These are phyloP conservation scores for Entomophthora muscae DNA, from an alignment of 371 early-diverging fungal species.

Conservation along the genomic window DNA sequence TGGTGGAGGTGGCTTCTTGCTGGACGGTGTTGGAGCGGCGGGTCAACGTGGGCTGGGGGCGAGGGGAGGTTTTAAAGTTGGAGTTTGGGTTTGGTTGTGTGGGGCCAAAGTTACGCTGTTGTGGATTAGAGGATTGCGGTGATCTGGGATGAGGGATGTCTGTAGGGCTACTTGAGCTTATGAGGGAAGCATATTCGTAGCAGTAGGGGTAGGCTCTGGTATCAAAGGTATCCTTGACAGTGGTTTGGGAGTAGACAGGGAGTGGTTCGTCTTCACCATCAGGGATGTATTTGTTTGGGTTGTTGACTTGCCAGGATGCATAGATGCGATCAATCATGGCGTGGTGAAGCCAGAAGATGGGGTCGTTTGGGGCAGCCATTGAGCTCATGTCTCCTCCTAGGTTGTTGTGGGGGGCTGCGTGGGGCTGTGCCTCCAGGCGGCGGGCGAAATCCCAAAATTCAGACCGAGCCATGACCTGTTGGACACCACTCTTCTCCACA, in stretches of 20 bases:
- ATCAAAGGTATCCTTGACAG: not conserved
- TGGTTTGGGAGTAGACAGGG: not conserved
- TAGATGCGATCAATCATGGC: constrained; percentile 7
- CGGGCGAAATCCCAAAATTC: not conserved
- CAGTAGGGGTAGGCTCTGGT: constrained; percentile 1
- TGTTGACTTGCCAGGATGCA: constrained; percentile 6
- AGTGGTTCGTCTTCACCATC: not conserved
- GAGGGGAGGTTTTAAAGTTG: not conserved
- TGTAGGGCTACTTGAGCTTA: not conserved
- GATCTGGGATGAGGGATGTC: not conserved
- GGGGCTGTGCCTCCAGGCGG: not conserved
- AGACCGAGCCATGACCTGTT: not conserved
- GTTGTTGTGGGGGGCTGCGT: constrained; percentile 6
- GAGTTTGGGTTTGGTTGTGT: not conserved
- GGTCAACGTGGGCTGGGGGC: not conserved
- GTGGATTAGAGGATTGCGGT: not conserved
- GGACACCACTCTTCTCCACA: not conserved
- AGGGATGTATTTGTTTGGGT: not conserved
- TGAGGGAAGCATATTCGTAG: constrained; percentile 6
- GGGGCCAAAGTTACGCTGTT: not conserved
- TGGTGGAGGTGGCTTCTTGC: not conserved
- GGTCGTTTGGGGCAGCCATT: constrained; percentile 9
- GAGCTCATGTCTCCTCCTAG: constrained; percentile 1
- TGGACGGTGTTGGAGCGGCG: not conserved
- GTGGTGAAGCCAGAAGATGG: constrained; percentile 9